These are phyloP conservation scores for Buddleja alternifolia DNA, from an alignment of 257 asterid species.

Conservation along the genomic window DNA sequence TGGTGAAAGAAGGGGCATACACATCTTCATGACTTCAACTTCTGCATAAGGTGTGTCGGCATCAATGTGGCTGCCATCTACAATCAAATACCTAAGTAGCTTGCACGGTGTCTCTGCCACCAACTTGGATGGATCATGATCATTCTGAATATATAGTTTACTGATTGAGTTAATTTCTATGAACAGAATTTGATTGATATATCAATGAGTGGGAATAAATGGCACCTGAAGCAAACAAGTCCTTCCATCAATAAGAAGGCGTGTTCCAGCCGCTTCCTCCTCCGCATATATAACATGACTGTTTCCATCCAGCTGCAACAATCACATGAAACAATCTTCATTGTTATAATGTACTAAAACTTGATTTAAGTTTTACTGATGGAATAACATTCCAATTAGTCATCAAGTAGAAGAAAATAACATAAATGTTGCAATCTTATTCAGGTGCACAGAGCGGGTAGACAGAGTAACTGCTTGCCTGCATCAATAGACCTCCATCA, in stretches of 20 bases:
- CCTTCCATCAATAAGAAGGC: slow-evolving; percentile 98
- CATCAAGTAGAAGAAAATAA: slow-evolving; percentile 21
- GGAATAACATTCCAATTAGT: slow-evolving; percentile 18
- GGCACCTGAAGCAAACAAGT: slow-evolving; percentile 98
- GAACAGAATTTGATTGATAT: slow-evolving; percentile 7
- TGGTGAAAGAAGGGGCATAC: slow-evolving; percentile 99
- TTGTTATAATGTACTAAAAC: slow-evolving; percentile 7
- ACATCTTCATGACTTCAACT: slow-evolving; percentile 99
- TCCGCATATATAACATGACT: slow-evolving; percentile 96
- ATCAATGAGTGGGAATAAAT: slow-evolving; percentile 28
- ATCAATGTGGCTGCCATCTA: slow-evolving; percentile 84
- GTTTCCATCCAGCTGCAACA: slow-evolving; percentile 86
- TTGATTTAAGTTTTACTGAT: slow-evolving; percentile 18
- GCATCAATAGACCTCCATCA: slow-evolving; percentile 97
- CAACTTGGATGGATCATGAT: slow-evolving; percentile 97
- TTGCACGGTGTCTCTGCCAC: slow-evolving; percentile 99
- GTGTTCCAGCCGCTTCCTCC: slow-evolving; percentile 99
- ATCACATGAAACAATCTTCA: slow-evolving; percentile 31
- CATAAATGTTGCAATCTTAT: slow-evolving; percentile 18
- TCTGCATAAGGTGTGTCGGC: slow-evolving; percentile 96
- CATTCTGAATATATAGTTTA: slow-evolving; percentile 63
- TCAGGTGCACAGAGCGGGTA: slow-evolving; percentile 19
- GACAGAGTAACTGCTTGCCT: slow-evolving; percentile 58
- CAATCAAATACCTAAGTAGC: slow-evolving; percentile 71
- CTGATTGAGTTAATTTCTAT: slow-evolving; percentile 18